Base-by-base conservation (phyloP, 2,329 filamentous ascomycete species). In the Aspergillus flavus region DNA sequence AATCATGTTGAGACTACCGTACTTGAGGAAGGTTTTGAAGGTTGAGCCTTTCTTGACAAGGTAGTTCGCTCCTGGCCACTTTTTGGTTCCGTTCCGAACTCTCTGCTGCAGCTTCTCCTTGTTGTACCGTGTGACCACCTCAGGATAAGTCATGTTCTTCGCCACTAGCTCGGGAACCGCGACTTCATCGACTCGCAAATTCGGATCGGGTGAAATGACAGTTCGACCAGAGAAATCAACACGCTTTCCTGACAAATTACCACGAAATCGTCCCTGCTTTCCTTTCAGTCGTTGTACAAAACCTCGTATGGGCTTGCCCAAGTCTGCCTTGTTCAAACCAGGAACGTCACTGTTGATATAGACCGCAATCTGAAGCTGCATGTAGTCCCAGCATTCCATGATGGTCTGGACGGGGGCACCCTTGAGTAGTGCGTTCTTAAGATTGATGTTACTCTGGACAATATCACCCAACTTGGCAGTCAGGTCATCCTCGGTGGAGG, bases 301-400 rank as follows among this genome's bases (percentile, higher is more conserved):
- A 21, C 95, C 95, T 71, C 95, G 88, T 71, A 95, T 96, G 0
- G 91, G 87, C 77, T 96, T 97, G 63, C 93, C 92, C 64, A 93
- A 90, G 10, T 93, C 92, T 14, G 90, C 90, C 71, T 96, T 93
- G 70, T 94, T 90, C n/a, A 99, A 85, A 32, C 94, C 94, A 0
- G 95, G 95, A 2, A 96, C 89, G 71, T 97, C 94, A 67, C 94
- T 97, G 81, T 99, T 98, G 77, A 99, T 94, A 76, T 99, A 98
- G 85, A 98, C 93, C 64, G 94, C 95, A 64, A 98, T 91, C 73
- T 98, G 94, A 10, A 97, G 85, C 74, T 98, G 94, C 64, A 99
- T 82, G 72, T 94, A 98, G 74, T 99, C 95, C 95, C 95, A 99
- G 71, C 97, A 93, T 76, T 99, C 95, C 89, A 98, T 96, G 61